Evolutionary conservation across 805 yeast species (phyloP).

Genomic region (Saccharomycopsis sp.): DNA sequence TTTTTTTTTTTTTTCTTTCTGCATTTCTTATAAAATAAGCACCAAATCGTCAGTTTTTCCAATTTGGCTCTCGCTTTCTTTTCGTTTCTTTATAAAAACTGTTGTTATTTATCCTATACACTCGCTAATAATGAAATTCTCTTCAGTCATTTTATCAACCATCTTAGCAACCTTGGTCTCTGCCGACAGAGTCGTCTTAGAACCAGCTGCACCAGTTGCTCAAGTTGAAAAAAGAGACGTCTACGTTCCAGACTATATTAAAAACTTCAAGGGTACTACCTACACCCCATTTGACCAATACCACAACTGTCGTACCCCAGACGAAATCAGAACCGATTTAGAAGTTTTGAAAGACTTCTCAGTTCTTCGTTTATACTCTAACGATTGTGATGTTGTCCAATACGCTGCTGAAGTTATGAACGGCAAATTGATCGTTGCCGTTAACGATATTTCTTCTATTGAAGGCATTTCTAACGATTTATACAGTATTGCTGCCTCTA

Average conservation of each 20-base stretch:
- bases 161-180: slow-evolving; percentile 3
- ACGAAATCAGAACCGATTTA: slow-evolving; percentile 42
- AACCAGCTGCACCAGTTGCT: slow-evolving; percentile 1
- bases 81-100: neutral
- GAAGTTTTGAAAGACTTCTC: slow-evolving; percentile 37
- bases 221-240: neutral
- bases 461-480: slow-evolving; percentile 17
- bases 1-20: neutral
- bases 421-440: slow-evolving; percentile 49
- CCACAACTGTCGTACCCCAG: slow-evolving; percentile 48
- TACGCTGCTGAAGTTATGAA: slow-evolving; percentile 42
- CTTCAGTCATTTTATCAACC: neutral
- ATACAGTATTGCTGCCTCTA: slow-evolving; percentile 35
- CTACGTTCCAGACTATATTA: slow-evolving; percentile 12
- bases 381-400: slow-evolving; percentile 54
- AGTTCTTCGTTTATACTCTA: slow-evolving; percentile 53
- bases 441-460: slow-evolving; percentile 43
- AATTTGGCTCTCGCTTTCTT: neutral
- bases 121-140: slow-evolving; percentile 2
- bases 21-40: neutral
- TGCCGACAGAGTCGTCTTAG: slow-evolving; percentile 10
- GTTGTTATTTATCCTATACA: neutral
- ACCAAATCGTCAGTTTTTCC: neutral
- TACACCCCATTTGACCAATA: slow-evolving; percentile 55
- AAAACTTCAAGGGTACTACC: slow-evolving; percentile 46